A percentile compares a stretch with the other conserved stretches of the same genome.
Conservation (phyloP, 139 green algal genomes). For the Tetradesmus obliquus region DNA sequence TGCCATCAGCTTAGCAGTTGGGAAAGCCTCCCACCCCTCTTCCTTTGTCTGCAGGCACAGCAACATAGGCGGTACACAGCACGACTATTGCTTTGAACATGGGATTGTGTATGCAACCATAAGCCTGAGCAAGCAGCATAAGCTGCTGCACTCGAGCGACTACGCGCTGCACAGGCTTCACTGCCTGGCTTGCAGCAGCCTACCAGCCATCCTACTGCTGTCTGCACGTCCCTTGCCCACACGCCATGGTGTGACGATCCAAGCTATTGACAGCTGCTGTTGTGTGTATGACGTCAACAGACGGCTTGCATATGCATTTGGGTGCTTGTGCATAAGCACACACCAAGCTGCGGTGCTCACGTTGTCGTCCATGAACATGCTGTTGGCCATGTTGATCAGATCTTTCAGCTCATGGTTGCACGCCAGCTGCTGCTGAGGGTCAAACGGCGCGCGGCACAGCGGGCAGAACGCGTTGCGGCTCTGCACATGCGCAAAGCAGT, state of each 20-base stretch:
- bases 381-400: constrained; percentile 66
- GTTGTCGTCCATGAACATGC: constrained; percentile 66
- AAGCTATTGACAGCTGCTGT: no score
- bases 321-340: no score
- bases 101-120: no score
- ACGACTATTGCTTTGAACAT: not conserved
- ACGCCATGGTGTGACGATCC: no score
- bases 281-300: no score
- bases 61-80: not conserved
- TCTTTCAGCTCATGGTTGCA: constrained; percentile 74
- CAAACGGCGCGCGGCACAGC: constrained; percentile 71
- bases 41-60: constrained; percentile 30
- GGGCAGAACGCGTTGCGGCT: constrained; percentile 67
- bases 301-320: no score
- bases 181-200: no score
- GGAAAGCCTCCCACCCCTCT: constrained; percentile 79
- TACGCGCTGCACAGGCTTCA: no score
- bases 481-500: constrained; percentile 70
- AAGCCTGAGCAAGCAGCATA: no score
- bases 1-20: constrained; percentile 50
- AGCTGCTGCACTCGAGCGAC: no score
- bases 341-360: not conserved
- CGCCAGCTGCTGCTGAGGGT: constrained; percentile 39
- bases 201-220: no score
- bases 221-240: no score